Conservation (phyloP, 1,284 basidiomycete species). For the Hymenochaete sp. region DNA sequence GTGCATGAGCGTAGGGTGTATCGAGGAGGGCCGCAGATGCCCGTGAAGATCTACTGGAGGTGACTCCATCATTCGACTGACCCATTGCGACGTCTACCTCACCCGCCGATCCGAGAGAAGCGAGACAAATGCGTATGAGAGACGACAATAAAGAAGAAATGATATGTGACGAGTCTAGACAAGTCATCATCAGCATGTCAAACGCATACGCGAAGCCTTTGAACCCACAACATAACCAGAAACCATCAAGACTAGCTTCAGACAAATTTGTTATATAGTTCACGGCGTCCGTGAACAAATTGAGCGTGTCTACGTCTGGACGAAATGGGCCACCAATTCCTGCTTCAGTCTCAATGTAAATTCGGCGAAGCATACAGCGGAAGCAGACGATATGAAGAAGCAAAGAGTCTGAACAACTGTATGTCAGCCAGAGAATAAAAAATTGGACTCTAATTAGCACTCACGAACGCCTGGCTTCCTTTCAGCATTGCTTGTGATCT, state of each 20-base stretch:
- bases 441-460: neutral
- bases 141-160: slow-evolving; percentile 23
- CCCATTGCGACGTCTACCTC: neutral
- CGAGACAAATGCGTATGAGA: slow-evolving; percentile 23
- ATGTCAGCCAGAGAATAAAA: neutral
- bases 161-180: slow-evolving; percentile 23
- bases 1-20: slow-evolving; percentile 19
- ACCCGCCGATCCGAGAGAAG: slow-evolving; percentile 17
- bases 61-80: neutral
- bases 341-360: slow-evolving; percentile 23
- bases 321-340: slow-evolving; percentile 24
- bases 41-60: slow-evolving; percentile 12
- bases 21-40: neutral
- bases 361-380: slow-evolving; percentile 23
- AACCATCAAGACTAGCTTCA: slow-evolving; percentile 20
- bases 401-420: slow-evolving; percentile 18
- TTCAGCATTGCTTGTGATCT: slow-evolving; percentile 13
- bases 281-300: slow-evolving; percentile 22
- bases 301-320: slow-evolving; percentile 22
- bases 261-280: slow-evolving; percentile 22
- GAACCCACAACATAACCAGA: slow-evolving; percentile 22
- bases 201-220: neutral
- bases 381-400: slow-evolving; percentile 22
- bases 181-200: neutral
- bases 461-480: slow-evolving; percentile 16